Percentiles rank a stretch among this genome's conserved stretches.
phyloP scores from a whole-genome alignment of 1,284 basidiomycete species.

The Polyporus tsugae region DNA sequence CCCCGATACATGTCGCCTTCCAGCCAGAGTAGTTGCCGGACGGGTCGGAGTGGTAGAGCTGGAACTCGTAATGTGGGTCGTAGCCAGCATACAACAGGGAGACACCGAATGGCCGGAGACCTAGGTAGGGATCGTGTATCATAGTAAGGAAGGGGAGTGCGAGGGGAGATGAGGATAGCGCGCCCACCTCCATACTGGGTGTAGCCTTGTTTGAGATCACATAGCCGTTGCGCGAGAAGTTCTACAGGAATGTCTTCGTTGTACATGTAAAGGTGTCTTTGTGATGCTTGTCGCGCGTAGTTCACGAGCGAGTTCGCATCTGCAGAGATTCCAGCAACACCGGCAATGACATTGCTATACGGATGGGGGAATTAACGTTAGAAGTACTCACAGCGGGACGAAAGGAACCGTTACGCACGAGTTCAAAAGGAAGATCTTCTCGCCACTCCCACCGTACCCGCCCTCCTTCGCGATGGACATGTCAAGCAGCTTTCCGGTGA shows the following conservation, averaged over 20 bases:
- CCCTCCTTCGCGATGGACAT: conserved; percentile 85
- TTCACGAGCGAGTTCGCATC: conserved; percentile 99
- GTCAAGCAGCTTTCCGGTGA: conserved; percentile 97
- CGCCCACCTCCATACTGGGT: conserved; percentile 93
- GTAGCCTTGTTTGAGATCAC: conserved; percentile 98
- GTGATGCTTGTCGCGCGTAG: conserved; percentile 91
- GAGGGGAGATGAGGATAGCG: not conserved
- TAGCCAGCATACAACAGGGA: conserved; percentile 96
- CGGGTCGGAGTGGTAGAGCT: conserved; percentile 98
- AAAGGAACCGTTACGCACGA: conserved; percentile 58
- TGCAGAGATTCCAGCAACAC: conserved; percentile 95
- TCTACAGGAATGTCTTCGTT: conserved; percentile 99
- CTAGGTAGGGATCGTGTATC: conserved; percentile 48
- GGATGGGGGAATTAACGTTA: not conserved
- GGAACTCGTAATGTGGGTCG: conserved; percentile 96
- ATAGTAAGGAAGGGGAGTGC: not conserved
- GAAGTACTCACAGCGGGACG: not conserved
- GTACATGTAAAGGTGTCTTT: conserved; percentile 88
- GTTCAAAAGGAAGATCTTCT: conserved; percentile 97
- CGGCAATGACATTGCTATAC: conserved; percentile 90
- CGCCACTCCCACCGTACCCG: conserved; percentile 92
- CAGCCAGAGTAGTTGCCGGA: conserved; percentile 99
- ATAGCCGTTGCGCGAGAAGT: conserved; percentile 91
- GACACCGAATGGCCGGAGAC: conserved; percentile 97
- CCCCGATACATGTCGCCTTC: conserved; percentile 98